These are phyloP conservation scores for Aphanomyces euteiches DNA, from an alignment of 352 stramenopile species.

Conservation along the genomic window DNA sequence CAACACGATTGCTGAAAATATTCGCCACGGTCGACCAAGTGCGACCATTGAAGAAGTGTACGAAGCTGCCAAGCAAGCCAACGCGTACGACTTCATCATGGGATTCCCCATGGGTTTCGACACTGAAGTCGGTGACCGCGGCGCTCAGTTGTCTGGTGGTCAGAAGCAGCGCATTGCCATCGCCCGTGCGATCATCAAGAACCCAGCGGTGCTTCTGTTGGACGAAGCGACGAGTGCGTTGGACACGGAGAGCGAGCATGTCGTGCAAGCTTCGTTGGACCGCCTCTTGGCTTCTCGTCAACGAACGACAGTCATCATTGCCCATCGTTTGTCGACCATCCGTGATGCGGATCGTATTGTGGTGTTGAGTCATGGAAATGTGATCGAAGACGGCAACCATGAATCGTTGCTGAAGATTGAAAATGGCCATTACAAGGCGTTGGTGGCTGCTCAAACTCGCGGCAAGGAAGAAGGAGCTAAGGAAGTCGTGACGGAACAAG, in stretches of 20 bases:
- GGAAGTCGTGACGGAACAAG: background rate
- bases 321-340: constrained; percentile 75
- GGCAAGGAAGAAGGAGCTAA: background rate
- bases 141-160: too few relatives aligned
- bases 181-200: constrained; percentile 83
- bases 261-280: constrained; percentile 88
- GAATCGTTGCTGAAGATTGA: constrained; percentile 62
- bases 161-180: constrained; percentile 92
- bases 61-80: too few relatives aligned
- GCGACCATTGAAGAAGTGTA: too few relatives aligned
- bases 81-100: too few relatives aligned
- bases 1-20: too few relatives aligned
- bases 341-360: constrained; percentile 74
- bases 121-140: too few relatives aligned
- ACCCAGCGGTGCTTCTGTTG: constrained; percentile 76
- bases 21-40: too few relatives aligned
- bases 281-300: constrained; percentile 50
- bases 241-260: constrained; percentile 65
- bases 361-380: constrained; percentile 64
- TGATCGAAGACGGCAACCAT: constrained; percentile 80
- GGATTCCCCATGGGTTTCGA: too few relatives aligned
- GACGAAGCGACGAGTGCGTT: constrained; percentile 85
- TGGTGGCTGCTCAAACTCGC: constrained; percentile 30
- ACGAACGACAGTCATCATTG: constrained; percentile 76
- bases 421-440: constrained; percentile 33